Conservation (phyloP, 805 yeast genomes). For the Barnettozyma vustinii region DNA sequence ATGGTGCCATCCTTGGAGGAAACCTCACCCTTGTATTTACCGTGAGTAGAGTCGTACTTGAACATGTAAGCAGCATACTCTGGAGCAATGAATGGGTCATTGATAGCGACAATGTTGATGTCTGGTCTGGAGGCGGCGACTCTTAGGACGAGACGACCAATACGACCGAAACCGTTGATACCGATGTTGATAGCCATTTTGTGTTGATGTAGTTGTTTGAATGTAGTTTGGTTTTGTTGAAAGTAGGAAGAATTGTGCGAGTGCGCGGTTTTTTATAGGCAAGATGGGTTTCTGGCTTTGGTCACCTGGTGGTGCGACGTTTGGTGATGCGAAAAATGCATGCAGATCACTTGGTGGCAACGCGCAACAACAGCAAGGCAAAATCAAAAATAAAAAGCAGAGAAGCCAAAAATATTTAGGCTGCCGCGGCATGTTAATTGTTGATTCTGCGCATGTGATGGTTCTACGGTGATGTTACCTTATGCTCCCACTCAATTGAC, state of each 20-base stretch:
- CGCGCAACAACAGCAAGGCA: background rate
- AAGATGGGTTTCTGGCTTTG: background rate
- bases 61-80: conserved; percentile 72
- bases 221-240: background rate
- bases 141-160: conserved; percentile 65
- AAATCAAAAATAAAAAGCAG: background rate
- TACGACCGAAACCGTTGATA: conserved; percentile 72
- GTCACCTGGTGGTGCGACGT: conserved; percentile 1
- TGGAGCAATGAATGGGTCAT: conserved; percentile 63
- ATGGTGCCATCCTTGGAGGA: conserved; percentile 45
- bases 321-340: background rate
- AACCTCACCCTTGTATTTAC: conserved; percentile 56
- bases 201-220: background rate
- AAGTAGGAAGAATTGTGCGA: background rate
- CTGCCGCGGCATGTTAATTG: background rate
- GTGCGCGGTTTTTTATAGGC: background rate
- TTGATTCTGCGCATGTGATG: background rate
- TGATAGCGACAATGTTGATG: conserved; percentile 58
- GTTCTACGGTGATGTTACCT: background rate
- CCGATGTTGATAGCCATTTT: conserved; percentile 52
- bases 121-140: conserved; percentile 47
- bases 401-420: background rate
- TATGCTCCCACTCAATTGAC: background rate
- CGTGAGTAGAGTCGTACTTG: conserved; percentile 72
- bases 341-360: background rate